Evolutionary conservation across 2,329 filamentous ascomycete species (phyloP), one percentile per base, ranked within the genome.

Genomic region (Sporothrix phasma): DNA sequence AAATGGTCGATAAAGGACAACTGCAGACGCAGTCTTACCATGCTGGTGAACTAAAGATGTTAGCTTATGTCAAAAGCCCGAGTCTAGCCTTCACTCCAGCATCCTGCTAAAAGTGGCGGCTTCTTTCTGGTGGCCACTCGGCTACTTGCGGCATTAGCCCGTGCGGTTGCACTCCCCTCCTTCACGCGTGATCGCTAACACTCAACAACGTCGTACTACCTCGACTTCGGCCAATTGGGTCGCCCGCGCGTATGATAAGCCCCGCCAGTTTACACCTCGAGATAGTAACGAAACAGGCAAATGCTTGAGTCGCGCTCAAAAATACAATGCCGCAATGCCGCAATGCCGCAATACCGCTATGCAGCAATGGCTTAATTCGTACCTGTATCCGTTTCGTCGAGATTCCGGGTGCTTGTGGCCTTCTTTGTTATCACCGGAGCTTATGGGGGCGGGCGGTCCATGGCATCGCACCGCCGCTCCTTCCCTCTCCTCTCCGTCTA

Each of bases 121-220:
- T 15, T 17, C 17, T 51, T n/a, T 11, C 46, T 8, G n/a, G 17
- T 19, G 17, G 26, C 53, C 53, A 39, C 26, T 47, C 71, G 71
- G 71, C 68, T 72, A 72, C 63, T 62, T 60, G 66, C 71, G 71
- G 71, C 68, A 68, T 69, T 70, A 49, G 17, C n/a, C n/a, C n/a
- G n/a, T n/a, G n/a, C n/a, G n/a, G n/a, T n/a, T 7, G 37, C 19
- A 19, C n/a, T 53, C 37, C 31, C 65, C 34, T 5, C 17, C 46
- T 26, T 34, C 60, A 31, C 66, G 69, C 67, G 67, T 69, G 65
- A 68, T 64, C 56, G 54, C 63, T 66, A 61, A 61, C 58, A 61
- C 24, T 46, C 22, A 15, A 37, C 19, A 59, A 7, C 31, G 24
- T 56, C 29, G 31, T 54, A 10, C n/a, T 19, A 11, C 37, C 11